Evolutionary conservation across 2,329 filamentous ascomycete species (phyloP), one percentile per base, ranked within the genome.

Genomic region (Aurifilum marmelostoma): DNA sequence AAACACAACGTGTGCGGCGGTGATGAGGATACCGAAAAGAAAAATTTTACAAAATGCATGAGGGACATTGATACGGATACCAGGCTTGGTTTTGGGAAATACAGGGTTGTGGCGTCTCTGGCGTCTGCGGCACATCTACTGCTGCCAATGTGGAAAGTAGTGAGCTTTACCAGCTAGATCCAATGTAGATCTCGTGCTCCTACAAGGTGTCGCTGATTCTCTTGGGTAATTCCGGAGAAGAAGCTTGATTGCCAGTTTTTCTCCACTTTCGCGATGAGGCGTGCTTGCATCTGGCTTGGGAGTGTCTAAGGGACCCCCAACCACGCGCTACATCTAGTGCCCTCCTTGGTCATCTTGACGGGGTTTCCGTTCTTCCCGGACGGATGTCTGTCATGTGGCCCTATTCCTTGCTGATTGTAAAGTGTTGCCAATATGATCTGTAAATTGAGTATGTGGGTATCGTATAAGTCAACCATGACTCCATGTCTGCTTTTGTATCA

Each of bases 151-250:
- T 81, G 83, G 84, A 84, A 81, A 81, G 80, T 83, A 86, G 83
- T 85, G 83, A 85, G 84, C 80, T 80, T 63, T 63, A 79, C 80
- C 81, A 81, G 82, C 66, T 85, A 88, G 87, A 84, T 88, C 84
- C 82, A 85, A 83, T 80, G 83, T 83, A 83, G 84, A 87, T 86
- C 83, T 85, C 82, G 80, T 82, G 81, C 82, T 82, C 82, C 84
- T 85, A 83, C 85, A 78, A 87, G 93, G 93, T 97, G 93, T 97
- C 93, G 93, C 93, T 82, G 91, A 95, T 85, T 93, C 90, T 88
- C 82, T 76, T 77, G 79, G 77, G 75, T 73, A 68, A 77, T 76
- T 80, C 80, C 77, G 84, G 85, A 84, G 90, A 92, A 87, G 89
- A 96, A 79, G 93, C 93, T 97, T 93, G 93, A 97, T 94, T 89